Conservation (phyloP, 345 rosid species). For the Zanthoxylum bungeanum region DNA sequence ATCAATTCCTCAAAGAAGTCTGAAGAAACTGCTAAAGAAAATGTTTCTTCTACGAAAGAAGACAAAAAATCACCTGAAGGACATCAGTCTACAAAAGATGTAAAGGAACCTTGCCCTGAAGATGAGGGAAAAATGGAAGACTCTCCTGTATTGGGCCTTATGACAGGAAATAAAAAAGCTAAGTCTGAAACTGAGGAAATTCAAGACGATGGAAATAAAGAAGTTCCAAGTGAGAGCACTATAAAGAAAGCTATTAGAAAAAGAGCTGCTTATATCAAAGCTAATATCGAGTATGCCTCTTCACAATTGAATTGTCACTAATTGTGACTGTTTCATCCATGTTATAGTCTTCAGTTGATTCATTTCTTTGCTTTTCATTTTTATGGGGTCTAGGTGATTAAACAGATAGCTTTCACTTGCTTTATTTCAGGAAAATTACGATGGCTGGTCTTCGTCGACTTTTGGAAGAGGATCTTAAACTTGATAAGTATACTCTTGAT, state of each 20-base stretch:
- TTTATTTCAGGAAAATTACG: conserved; percentile 51
- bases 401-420: conserved; percentile 10
- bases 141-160: conserved; percentile 71
- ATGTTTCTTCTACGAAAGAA: conserved; percentile 23
- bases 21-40: conserved; percentile 34
- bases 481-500: conserved; percentile 63
- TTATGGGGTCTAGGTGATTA: background rate
- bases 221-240: conserved; percentile 39
- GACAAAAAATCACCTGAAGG: conserved; percentile 41
- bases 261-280: conserved; percentile 59
- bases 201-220: conserved; percentile 32
- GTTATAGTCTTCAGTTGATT: conserved; percentile 4
- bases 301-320: conserved; percentile 9
- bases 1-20: conserved; percentile 46
- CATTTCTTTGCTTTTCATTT: background rate
- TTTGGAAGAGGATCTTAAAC: conserved; percentile 79
- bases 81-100: conserved; percentile 32
- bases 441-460: conserved; percentile 81
- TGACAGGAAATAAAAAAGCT: conserved; percentile 36
- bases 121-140: conserved; percentile 63
- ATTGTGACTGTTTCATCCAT: background rate
- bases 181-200: conserved; percentile 35
- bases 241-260: conserved; percentile 55
- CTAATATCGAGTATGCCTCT: conserved; percentile 65
- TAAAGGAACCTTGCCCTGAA: conserved; percentile 40